Conservation (phyloP, 139 green algal species). For the Ettlia oleoabundans region DNA sequence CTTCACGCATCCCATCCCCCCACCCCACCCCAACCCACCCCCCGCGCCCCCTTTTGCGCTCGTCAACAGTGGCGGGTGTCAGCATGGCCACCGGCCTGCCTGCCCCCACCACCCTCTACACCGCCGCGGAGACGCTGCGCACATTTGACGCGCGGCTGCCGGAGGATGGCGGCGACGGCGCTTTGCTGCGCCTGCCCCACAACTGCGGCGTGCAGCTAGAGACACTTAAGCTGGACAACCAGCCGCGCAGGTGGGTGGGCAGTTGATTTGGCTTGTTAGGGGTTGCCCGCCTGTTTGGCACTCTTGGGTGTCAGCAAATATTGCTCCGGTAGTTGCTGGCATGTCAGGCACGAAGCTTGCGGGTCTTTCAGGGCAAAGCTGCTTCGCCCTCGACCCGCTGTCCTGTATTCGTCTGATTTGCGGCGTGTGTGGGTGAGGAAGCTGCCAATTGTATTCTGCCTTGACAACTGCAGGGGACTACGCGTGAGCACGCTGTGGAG, state of each 20-base stretch:
- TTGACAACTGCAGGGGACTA: slow-evolving; percentile 8
- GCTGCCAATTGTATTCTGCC: neutral
- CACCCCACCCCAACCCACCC: too few relatives aligned
- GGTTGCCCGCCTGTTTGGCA: too few relatives aligned
- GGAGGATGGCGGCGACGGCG: slow-evolving; percentile 10
- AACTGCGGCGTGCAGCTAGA: slow-evolving; percentile 33
- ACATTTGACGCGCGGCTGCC: neutral
- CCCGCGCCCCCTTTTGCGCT: too few relatives aligned
- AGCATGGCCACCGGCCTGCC: slow-evolving; percentile 39
- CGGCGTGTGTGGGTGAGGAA: neutral
- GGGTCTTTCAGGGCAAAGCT: too few relatives aligned
- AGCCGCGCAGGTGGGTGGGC: slow-evolving; percentile 1
- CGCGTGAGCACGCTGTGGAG: slow-evolving; percentile 36
- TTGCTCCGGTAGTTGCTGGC: too few relatives aligned
- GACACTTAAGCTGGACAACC: slow-evolving; percentile 9
- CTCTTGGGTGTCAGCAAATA: too few relatives aligned
- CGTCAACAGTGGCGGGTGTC: slow-evolving; percentile 41
- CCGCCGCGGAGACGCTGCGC: slow-evolving; percentile 16
- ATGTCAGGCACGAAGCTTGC: too few relatives aligned
- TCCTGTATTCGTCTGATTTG: too few relatives aligned
- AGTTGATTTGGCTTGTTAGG: neutral
- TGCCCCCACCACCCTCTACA: slow-evolving; percentile 24
- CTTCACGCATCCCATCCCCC: neutral
- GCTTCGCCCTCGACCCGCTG: too few relatives aligned
- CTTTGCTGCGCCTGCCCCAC: slow-evolving; percentile 41